phyloP scores from a whole-genome alignment of 257 asterid genomes.

The Rhazya stricta region DNA sequence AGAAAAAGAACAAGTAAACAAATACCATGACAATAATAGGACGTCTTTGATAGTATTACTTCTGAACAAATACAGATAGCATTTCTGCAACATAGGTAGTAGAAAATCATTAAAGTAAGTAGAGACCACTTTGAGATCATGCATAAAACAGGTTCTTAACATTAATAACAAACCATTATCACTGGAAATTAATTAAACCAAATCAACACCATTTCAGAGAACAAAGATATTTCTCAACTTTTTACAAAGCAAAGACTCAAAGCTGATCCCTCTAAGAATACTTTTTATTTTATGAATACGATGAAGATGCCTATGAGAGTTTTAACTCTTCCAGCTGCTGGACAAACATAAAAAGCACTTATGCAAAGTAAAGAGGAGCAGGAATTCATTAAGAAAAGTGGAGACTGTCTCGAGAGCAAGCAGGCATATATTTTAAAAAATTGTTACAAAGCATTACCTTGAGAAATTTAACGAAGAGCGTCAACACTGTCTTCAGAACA shows the following conservation, averaged over 20 bases:
- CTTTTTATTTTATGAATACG: not conserved
- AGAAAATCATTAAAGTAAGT: not conserved
- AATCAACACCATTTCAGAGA: not conserved
- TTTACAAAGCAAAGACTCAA: not conserved
- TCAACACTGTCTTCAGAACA: not conserved
- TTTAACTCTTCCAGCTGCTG: not conserved
- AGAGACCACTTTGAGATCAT: not conserved
- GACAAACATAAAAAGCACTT: not conserved
- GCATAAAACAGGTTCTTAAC: not conserved
- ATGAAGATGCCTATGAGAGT: not conserved
- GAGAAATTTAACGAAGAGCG: not conserved
- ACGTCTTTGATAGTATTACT: not conserved
- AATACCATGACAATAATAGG: constrained; percentile 3
- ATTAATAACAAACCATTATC: not conserved
- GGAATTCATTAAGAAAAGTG: not conserved
- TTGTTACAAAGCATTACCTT: not conserved
- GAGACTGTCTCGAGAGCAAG: not conserved
- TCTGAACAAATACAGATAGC: not conserved
- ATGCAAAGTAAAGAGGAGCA: not conserved
- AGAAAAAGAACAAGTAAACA: not conserved
- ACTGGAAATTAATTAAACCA: not conserved
- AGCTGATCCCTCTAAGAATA: not conserved
- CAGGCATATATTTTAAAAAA: not conserved
- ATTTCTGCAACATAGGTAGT: not conserved
- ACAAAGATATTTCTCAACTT: not conserved